These are phyloP conservation scores for Boletales sp. DNA, from an alignment of 768 basidiomycete genomes.

Conservation along the genomic window DNA sequence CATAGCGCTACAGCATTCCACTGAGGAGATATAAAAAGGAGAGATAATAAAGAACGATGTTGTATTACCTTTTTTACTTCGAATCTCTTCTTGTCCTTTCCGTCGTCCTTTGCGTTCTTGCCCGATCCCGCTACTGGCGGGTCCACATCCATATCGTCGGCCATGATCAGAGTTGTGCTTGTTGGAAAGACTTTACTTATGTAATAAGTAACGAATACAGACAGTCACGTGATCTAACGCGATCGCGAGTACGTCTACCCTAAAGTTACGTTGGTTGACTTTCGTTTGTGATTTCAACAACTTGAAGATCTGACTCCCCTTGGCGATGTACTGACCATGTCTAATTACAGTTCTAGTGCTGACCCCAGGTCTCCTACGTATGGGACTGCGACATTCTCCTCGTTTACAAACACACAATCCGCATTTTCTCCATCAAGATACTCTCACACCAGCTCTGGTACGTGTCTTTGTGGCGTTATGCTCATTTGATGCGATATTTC, in stretches of 20 bases:
- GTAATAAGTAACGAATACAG: neutral
- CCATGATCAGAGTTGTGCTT: conserved; percentile 35
- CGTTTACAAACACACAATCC: conserved; percentile 48
- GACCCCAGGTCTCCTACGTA: conserved; percentile 60
- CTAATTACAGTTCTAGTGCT: conserved; percentile 34
- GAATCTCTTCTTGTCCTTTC: conserved; percentile 79
- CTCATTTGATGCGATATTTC: conserved; percentile 2
- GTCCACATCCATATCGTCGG: conserved; percentile 74
- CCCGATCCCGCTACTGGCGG: conserved; percentile 32
- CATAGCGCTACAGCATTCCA: conserved; percentile 99
- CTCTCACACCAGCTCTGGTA: conserved; percentile 57
- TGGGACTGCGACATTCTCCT: conserved; percentile 57
- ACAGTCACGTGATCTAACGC: conserved; percentile 36
- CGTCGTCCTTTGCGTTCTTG: conserved; percentile 50
- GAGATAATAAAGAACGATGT: neutral
- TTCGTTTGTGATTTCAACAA: conserved; percentile 15
- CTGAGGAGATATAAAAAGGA: conserved; percentile 38
- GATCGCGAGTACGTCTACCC: conserved; percentile 39
- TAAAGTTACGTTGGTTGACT: conserved; percentile 31
- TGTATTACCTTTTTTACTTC: conserved; percentile 94
- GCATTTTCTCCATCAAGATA: conserved; percentile 59
- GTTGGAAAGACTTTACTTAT: conserved; percentile 14
- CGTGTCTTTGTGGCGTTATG: conserved; percentile 10
- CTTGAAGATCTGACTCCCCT: neutral
- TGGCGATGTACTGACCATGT: conserved; percentile 38